Base-by-base conservation (phyloP, 2,329 filamentous ascomycete genomes). In the Hymenoscyphus salicellus region DNA sequence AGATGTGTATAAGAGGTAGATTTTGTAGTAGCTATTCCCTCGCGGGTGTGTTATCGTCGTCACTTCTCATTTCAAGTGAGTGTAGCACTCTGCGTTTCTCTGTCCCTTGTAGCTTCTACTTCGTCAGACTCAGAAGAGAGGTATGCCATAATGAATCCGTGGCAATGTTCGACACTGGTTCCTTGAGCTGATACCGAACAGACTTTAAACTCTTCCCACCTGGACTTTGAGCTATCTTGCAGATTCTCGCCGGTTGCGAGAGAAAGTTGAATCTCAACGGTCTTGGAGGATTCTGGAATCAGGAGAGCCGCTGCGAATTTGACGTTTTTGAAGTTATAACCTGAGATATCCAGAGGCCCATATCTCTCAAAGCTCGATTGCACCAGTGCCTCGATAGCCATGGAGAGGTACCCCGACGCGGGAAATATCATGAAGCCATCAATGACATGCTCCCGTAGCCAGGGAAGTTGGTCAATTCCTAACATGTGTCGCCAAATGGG, bases 131-230 rank as follows among this genome's bases (percentile, higher is more conserved):
- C 58, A 23, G 52, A 38, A 36, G 46, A 38, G 32, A 66, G 64
- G 30, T 76, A 71, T 7, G 73, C 64, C 7, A 67, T 63, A n/a
- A 77, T 71, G 36, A 72, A 69, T 0, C 76, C 76, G 32, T 67
- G 69, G 61, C 76, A 76, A 64, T 78, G 75, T 52, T 78, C 75
- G 43, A 71, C 72, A 75, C 75, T 77, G 6, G 38, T 60, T 17
- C 58, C 61, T 32, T 63, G 46, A 8, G 7, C 30, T 6, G 59
- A 33, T 17, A 55, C 28, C 14, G 59, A 61, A n/a, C 55, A 32
- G 46, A 61, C 16, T 33, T 26, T 55, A 38, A 64, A 68, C 23
- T 64, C 61, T 20, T 76, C 30, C 58, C 28, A 38, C 41, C 41
- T 46, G 16, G 20, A 26, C 14, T 41, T 23, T 14, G 26, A 20